These are phyloP conservation scores for Mortierella antarctica DNA, from an alignment of 192 early-diverging fungal species.

Conservation along the genomic window DNA sequence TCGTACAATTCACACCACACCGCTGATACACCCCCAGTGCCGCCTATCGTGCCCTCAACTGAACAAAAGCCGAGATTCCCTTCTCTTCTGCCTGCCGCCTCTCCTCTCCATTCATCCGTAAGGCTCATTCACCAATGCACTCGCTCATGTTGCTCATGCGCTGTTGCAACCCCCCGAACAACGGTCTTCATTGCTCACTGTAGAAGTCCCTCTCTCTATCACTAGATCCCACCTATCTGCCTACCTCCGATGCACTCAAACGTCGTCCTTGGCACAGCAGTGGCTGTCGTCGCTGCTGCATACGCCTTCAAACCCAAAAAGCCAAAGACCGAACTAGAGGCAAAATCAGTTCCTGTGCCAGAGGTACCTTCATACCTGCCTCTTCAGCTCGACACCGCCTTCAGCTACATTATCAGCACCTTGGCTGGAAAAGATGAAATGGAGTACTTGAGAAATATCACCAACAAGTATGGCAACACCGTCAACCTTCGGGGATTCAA, in stretches of 20 bases:
- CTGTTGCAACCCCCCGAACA: no score
- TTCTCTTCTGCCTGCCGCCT: no score
- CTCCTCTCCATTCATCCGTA: not conserved
- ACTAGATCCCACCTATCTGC: no score
- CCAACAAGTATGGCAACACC: constrained; percentile 8
- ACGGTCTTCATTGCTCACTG: no score
- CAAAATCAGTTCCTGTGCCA: constrained; percentile 16
- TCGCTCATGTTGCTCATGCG: not conserved
- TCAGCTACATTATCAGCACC: constrained; percentile 12
- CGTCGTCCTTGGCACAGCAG: constrained; percentile 18
- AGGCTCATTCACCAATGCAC: not conserved
- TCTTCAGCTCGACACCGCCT: constrained; percentile 23
- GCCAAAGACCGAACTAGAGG: constrained; percentile 40
- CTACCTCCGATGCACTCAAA: constrained; percentile 5
- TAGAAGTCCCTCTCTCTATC: not conserved
- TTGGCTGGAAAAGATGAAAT: constrained; percentile 20
- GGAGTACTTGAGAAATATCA: constrained; percentile 10
- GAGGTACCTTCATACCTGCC: constrained; percentile 21
- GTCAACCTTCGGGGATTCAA: constrained; percentile 31
- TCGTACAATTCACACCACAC: no score
- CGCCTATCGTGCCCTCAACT: no score
- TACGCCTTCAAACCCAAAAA: constrained; percentile 38
- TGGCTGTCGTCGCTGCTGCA: constrained; percentile 21
- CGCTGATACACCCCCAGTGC: no score
- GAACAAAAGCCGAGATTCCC: no score